Conservation (phyloP, 225 moss, liverwort and hornwort genomes). For the Pseudoscleropodium purum region DNA sequence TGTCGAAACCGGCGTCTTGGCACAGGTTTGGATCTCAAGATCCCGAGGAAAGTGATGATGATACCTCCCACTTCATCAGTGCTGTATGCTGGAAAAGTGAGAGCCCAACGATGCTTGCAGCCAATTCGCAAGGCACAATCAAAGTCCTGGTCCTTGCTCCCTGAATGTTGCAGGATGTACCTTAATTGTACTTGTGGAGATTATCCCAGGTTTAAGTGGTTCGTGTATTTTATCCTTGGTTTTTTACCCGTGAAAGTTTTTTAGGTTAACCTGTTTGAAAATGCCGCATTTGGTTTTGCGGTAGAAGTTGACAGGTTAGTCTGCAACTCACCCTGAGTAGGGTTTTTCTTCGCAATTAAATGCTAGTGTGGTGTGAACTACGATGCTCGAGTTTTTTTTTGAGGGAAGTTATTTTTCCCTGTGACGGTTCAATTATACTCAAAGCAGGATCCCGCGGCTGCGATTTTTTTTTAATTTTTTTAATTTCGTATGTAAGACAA, state of each 20-base stretch:
- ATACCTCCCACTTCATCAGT: slow-evolving; percentile 79
- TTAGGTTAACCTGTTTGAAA: neutral
- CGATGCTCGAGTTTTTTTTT: neutral
- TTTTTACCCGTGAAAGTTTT: slow-evolving; percentile 5
- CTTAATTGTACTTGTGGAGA: neutral
- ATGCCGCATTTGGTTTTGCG: neutral
- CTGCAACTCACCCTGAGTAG: slow-evolving; percentile 12
- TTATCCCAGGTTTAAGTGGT: neutral
- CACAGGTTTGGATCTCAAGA: slow-evolving; percentile 82
- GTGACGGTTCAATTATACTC: neutral
- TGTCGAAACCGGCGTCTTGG: slow-evolving; percentile 82
- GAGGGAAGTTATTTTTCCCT: slow-evolving; percentile 3
- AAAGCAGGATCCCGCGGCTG: neutral
- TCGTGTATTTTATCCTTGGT: slow-evolving; percentile 14
- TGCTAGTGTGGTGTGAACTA: slow-evolving; percentile 13
- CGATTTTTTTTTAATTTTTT: neutral
- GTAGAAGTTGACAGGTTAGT: neutral
- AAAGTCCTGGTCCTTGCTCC: slow-evolving; percentile 92
- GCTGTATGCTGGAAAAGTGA: slow-evolving; percentile 99
- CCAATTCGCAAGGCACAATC: slow-evolving; percentile 95
- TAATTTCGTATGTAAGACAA: neutral
- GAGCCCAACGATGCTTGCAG: slow-evolving; percentile 95
- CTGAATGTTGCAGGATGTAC: slow-evolving; percentile 25
- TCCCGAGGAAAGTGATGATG: slow-evolving; percentile 82
- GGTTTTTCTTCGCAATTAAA: slow-evolving; percentile 7